phyloP scores from a whole-genome alignment of 768 basidiomycete species.

The Crepidotus variabilis region DNA sequence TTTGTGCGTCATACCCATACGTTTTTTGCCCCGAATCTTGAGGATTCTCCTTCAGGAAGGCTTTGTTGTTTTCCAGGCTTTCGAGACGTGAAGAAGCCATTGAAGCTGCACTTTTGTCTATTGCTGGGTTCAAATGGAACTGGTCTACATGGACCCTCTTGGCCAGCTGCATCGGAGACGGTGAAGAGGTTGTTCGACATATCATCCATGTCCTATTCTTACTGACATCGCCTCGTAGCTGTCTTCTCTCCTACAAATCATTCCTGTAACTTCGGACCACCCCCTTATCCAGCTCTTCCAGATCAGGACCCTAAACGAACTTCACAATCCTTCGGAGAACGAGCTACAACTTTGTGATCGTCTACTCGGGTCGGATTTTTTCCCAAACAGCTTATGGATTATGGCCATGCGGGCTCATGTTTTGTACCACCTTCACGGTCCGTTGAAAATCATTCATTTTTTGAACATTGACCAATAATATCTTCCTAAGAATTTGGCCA shows the following conservation, averaged over 20 bases:
- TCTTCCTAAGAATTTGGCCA: slow-evolving; percentile 71
- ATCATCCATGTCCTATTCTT: slow-evolving; percentile 1
- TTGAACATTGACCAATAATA: slow-evolving; percentile 4
- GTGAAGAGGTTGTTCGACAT: slow-evolving; percentile 65
- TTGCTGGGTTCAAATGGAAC: slow-evolving; percentile 83
- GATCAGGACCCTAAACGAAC: slow-evolving; percentile 83
- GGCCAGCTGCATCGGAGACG: slow-evolving; percentile 73
- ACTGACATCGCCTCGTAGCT: slow-evolving; percentile 30
- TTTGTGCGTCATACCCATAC: slow-evolving; percentile 48
- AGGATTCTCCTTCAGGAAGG: slow-evolving; percentile 53
- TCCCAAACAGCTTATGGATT: slow-evolving; percentile 81
- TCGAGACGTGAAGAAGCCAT: slow-evolving; percentile 83
- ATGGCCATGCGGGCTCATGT: slow-evolving; percentile 85
- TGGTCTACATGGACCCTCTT: slow-evolving; percentile 92
- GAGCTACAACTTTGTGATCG: slow-evolving; percentile 80
- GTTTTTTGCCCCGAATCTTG: background rate
- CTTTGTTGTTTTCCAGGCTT: slow-evolving; percentile 76
- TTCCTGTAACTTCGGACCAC: slow-evolving; percentile 44
- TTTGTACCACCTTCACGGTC: slow-evolving; percentile 88
- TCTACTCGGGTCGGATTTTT: slow-evolving; percentile 65
- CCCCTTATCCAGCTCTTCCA: slow-evolving; percentile 69
- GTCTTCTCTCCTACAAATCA: slow-evolving; percentile 42
- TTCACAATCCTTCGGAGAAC: slow-evolving; percentile 85
- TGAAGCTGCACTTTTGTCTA: slow-evolving; percentile 72
- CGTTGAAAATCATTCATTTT: slow-evolving; percentile 17